Evolutionary conservation across 2,329 filamentous ascomycete species (phyloP), one percentile per base, ranked within the genome.

Genomic region (Stagonosporopsis chrysanthemi): DNA sequence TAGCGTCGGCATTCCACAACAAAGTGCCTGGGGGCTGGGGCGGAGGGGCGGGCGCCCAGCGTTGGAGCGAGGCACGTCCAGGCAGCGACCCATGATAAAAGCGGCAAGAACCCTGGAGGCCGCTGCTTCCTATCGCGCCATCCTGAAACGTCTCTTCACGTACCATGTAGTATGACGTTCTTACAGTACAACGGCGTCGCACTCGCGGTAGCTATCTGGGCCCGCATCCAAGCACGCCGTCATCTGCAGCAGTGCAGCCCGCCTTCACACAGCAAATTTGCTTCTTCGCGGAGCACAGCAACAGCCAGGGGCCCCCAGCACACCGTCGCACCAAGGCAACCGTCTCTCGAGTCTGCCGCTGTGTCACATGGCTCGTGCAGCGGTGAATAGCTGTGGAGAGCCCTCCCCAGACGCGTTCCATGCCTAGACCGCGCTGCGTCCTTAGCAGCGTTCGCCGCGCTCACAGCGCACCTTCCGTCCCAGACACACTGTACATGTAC

Each of bases 121-220:
- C 53, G 56, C 52, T 40, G 53, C 42, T 48, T 28, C 28, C 40
- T 33, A 14, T 43, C 56, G 58, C 55, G 42, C 53, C 51, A 56
- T 29, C 64, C 56, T 65, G 63, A 67, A 66, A 64, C 65, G 52
- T 44, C 50, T 39, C 24, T 31, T 9, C 28, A 9, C 11, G 28
- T 31, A 31, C 4, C 28, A 11, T 9, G 11, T 5, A 42, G 33
- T 39, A 54, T 62, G 60, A 64, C 56, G 54, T 65, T 57, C 58
- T 49, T n/a, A n/a, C n/a, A n/a, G n/a, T 40, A 11, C 50, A 47
- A 55, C 56, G 47, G 44, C 59, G 28, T 49, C 51, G 51, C 54
- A 43, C 35, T 50, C 45, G 52, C 56, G 38, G 42, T 45, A 40
- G 12, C 12, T 29, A 4, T 36, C 9, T 2, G n/a, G n/a, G n/a